Percentiles rank a stretch among this genome's conserved stretches.
phyloP scores from a whole-genome alignment of 2,329 filamentous ascomycete species.

The Penicillium palitans region DNA sequence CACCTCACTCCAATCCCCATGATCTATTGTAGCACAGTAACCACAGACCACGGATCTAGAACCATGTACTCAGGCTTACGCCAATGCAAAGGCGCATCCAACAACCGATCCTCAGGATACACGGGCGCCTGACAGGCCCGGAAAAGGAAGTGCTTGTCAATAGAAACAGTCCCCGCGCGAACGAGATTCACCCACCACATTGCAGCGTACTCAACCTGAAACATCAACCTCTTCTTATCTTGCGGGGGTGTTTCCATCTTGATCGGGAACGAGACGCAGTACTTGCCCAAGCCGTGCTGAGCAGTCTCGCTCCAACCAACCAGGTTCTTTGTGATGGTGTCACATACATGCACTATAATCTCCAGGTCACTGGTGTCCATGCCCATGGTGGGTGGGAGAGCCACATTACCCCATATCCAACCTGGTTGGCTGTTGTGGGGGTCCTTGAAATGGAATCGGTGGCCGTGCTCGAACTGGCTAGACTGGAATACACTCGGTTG shows the following conservation, averaged over 20 bases:
- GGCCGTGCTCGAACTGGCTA: neutral
- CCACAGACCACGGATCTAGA: neutral
- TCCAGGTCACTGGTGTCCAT: neutral
- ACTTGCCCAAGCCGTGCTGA: neutral
- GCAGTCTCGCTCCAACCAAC: neutral
- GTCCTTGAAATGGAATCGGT: neutral
- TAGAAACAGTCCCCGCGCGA: neutral
- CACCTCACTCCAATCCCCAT: neutral
- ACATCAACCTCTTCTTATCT: neutral
- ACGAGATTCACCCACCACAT: neutral
- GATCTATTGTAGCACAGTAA: neutral
- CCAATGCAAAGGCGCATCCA: neutral
- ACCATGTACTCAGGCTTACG: neutral
- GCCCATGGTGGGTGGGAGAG: neutral
- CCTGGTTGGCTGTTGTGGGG: neutral
- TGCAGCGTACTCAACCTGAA: neutral
- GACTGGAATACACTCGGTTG: neutral
- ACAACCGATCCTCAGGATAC: neutral
- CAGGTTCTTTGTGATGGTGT: neutral
- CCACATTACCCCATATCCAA: neutral
- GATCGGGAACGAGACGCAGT: neutral
- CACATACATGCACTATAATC: neutral
- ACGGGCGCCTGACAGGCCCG: neutral
- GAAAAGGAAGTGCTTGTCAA: conserved; percentile 1
- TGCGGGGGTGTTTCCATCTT: neutral